Evolutionary conservation across 192 early-diverging fungal genomes (phyloP).

Genomic region (Thoreauomyces humboldtii): DNA sequence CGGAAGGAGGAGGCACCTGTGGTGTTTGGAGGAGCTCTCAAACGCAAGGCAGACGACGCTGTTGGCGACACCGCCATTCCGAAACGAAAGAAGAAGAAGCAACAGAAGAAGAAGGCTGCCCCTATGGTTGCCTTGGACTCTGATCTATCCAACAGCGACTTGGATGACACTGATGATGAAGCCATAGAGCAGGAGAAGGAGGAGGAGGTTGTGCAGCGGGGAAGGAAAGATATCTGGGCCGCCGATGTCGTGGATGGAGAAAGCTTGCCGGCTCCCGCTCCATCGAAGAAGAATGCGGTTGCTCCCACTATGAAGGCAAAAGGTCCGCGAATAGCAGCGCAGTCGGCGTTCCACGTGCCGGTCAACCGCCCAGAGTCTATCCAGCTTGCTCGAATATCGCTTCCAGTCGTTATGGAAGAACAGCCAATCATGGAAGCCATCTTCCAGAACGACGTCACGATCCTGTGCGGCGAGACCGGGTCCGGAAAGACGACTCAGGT

Average conservation of each 20-base stretch:
- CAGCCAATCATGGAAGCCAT: conserved; percentile 98
- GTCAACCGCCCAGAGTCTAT: conserved; percentile 75
- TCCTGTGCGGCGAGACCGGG: conserved; percentile 98
- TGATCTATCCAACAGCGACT: neutral
- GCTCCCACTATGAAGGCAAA: neutral
- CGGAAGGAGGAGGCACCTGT: conserved; percentile 5
- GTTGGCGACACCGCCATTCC: conserved; percentile 18
- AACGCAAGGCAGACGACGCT: conserved; percentile 32
- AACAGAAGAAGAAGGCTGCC: conserved; percentile 34
- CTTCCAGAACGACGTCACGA: conserved; percentile 74
- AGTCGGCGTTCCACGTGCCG: conserved; percentile 50
- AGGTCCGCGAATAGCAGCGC: neutral
- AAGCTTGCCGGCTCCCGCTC: conserved; percentile 17
- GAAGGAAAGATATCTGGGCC: conserved; percentile 29
- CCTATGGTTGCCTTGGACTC: neutral
- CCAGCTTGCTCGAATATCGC: conserved; percentile 69
- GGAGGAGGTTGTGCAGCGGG: neutral
- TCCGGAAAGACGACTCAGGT: conserved; percentile 94
- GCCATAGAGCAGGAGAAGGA: neutral
- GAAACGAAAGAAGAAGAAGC: conserved; percentile 38
- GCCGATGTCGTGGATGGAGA: conserved; percentile 43
- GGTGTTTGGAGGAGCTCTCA: conserved; percentile 44
- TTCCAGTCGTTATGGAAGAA: conserved; percentile 93
- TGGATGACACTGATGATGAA: conserved; percentile 1
- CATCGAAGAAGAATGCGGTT: neutral